Evolutionary conservation across 2,329 filamentous ascomycete genomes (phyloP).

Genomic region (Colletotrichum tabaci): DNA sequence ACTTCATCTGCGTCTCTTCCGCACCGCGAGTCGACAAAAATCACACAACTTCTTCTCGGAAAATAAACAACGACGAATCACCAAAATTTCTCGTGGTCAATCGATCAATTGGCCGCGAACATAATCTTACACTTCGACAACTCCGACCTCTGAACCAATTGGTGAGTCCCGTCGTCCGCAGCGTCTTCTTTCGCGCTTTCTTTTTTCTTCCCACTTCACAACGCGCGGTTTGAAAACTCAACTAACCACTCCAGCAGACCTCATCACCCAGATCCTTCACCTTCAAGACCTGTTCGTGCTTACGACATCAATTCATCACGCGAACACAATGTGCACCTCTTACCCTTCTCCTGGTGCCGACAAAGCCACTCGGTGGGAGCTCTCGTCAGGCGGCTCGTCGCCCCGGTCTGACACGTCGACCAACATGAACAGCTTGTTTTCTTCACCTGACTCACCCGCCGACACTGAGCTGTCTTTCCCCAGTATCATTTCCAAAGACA

Average conservation of each 20-base stretch:
- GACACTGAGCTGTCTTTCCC: neutral
- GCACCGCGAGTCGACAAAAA: neutral
- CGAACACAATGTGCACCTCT: slow-evolving; percentile 18
- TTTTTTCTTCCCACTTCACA: neutral
- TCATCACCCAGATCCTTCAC: neutral
- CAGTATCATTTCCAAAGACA: rapidly evolving
- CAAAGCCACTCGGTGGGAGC: slow-evolving; percentile 6
- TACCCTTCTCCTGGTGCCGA: neutral
- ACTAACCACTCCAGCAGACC: slow-evolving; percentile 8
- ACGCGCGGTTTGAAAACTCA: neutral
- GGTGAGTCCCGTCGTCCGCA: neutral
- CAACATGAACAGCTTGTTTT: slow-evolving; percentile 9
- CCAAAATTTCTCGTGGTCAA: neutral
- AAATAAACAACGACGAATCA: neutral
- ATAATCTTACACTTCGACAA: neutral
- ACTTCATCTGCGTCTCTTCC: slow-evolving; percentile 2
- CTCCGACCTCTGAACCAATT: neutral
- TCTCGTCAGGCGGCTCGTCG: slow-evolving; percentile 14
- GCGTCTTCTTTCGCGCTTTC: neutral
- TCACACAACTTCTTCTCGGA: neutral
- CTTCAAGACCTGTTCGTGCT: neutral
- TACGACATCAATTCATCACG: neutral
- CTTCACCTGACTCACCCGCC: neutral
- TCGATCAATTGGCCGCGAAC: neutral
- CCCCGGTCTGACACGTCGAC: slow-evolving; percentile 10